phyloP scores from a whole-genome alignment of 225 moss, liverwort and hornwort species.

The Polytrichum formosum region DNA sequence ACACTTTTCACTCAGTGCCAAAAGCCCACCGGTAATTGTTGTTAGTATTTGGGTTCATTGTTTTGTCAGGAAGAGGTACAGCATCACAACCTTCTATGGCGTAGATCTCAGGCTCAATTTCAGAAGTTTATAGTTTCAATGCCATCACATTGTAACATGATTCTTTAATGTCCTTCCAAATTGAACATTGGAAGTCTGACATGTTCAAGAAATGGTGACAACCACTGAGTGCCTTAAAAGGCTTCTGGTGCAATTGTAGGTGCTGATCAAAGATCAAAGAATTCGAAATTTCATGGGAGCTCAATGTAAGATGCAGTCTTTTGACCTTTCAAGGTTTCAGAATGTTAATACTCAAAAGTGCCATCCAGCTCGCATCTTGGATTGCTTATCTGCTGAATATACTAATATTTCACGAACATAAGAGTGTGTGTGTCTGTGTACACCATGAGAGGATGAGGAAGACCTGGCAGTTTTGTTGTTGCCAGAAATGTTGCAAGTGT shows the following conservation, averaged over 20 bases:
- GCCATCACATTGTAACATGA: slow-evolving; percentile 8
- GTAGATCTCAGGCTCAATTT: slow-evolving; percentile 1
- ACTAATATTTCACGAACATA: no score
- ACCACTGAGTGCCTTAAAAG: slow-evolving; percentile 7
- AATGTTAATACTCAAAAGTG: no score
- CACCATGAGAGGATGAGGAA: no score
- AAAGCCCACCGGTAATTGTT: slow-evolving; percentile 17
- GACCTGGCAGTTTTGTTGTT: no score
- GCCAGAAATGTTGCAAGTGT: no score
- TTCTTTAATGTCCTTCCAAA: slow-evolving; percentile 3
- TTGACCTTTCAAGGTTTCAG: no score
- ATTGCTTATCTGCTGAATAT: no score
- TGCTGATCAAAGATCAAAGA: slow-evolving; percentile 30
- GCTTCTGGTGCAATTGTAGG: slow-evolving; percentile 7
- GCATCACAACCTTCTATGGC: background rate
- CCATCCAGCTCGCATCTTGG: no score
- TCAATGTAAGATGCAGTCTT: background rate
- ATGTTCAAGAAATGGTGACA: slow-evolving; percentile 11
- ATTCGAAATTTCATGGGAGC: background rate
- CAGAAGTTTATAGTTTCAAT: slow-evolving; percentile 8
- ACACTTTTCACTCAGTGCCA: slow-evolving; percentile 19
- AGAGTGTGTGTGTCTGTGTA: no score
- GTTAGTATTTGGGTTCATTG: slow-evolving; percentile 18
- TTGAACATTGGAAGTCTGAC: slow-evolving; percentile 7
- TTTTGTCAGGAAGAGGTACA: slow-evolving; percentile 11